These are phyloP conservation scores for Angomonas ambiguus DNA, from an alignment of 208 protist species.

Conservation along the genomic window DNA sequence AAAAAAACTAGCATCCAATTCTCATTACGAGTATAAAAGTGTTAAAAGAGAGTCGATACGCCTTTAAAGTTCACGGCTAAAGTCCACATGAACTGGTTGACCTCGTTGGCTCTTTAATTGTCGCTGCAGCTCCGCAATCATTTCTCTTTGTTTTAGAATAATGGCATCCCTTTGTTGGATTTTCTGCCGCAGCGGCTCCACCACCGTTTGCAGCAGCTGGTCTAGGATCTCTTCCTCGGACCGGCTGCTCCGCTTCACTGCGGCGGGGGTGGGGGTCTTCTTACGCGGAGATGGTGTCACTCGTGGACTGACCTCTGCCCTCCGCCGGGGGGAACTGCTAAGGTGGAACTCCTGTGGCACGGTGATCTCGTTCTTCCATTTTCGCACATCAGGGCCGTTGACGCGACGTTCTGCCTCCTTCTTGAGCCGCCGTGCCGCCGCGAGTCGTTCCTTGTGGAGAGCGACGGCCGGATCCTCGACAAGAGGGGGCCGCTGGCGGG, in stretches of 20 bases:
- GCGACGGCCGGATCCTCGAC: conserved; percentile 26
- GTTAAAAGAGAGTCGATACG: no score
- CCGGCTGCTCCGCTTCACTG: not conserved
- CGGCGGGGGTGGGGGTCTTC: not conserved
- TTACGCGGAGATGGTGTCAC: not conserved
- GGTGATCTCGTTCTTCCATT: conserved; percentile 34
- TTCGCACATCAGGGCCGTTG: conserved; percentile 15
- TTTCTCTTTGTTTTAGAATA: conserved; percentile 17
- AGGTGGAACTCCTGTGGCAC: conserved; percentile 37
- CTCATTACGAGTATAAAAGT: no score
- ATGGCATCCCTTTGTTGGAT: conserved; percentile 15
- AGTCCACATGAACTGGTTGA: conserved; percentile 16
- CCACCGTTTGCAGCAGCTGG: conserved; percentile 5
- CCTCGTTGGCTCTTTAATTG: conserved; percentile 38
- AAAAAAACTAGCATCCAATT: no score
- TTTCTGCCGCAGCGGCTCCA: conserved; percentile 19
- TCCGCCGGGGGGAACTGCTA: conserved; percentile 20
- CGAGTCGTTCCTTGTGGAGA: conserved; percentile 33
- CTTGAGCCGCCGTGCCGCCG: conserved; percentile 27
- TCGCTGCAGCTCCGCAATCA: conserved; percentile 28
- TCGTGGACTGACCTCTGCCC: conserved; percentile 21
- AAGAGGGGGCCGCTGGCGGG: not conserved
- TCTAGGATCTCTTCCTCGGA: not conserved
- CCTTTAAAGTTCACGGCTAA: not conserved
- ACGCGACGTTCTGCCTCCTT: conserved; percentile 27